These are phyloP conservation scores for Viola pubescens DNA, from an alignment of 441 rosid genomes.

Conservation along the genomic window DNA sequence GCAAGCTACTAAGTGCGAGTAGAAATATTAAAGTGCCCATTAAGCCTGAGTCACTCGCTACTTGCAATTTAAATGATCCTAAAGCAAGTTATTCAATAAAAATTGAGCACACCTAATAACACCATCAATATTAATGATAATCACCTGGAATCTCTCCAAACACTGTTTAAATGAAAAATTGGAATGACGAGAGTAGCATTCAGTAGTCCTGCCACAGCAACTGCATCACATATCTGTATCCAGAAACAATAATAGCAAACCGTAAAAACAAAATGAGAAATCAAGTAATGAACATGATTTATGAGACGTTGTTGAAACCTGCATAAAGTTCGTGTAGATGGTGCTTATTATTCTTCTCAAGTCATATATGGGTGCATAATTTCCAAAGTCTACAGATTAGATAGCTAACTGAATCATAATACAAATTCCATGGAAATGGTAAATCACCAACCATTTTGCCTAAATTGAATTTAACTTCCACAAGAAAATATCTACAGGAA, in stretches of 20 bases:
- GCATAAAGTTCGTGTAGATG: neutral
- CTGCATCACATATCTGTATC: constrained; percentile 87
- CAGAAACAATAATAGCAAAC: constrained; percentile 13
- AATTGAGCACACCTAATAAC: neutral
- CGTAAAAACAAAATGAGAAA: neutral
- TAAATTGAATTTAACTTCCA: neutral
- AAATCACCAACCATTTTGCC: neutral
- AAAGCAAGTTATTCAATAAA: neutral
- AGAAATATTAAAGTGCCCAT: no score
- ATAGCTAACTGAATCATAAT: neutral
- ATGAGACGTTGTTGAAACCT: neutral
- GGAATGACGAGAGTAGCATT: constrained; percentile 95
- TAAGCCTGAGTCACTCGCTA: no score
- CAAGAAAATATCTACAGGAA: neutral
- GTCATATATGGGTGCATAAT: neutral
- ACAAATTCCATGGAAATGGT: neutral
- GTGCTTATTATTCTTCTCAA: neutral
- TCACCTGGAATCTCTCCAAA: constrained; percentile 98
- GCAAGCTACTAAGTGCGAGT: no score
- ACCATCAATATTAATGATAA: constrained; percentile 15
- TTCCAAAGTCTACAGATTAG: neutral
- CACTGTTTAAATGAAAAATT: constrained; percentile 85
- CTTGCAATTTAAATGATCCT: neutral
- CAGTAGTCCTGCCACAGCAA: constrained; percentile 85
- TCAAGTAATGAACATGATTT: no score